Percentiles rank a stretch among this genome's conserved stretches.
Conservation (phyloP, 2,329 filamentous ascomycete genomes). For the Trichoderma gracile region DNA sequence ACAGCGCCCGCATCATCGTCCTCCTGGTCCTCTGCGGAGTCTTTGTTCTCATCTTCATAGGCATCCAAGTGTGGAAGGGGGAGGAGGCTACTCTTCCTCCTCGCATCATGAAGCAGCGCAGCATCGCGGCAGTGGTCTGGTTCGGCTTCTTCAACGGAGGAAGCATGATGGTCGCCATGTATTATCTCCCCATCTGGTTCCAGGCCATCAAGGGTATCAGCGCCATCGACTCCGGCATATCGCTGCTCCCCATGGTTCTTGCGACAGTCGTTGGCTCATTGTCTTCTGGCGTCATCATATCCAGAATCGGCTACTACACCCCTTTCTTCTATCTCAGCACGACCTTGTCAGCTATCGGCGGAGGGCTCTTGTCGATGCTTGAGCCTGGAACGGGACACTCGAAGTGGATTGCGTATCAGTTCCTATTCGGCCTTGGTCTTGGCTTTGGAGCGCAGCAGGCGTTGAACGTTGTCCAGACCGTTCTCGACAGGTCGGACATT, state of each 20-base stretch:
- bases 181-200: constrained; percentile 55
- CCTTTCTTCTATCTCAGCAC: constrained; percentile 42
- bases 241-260: constrained; percentile 35
- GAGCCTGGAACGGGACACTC: constrained; percentile 27
- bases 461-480: constrained; percentile 48
- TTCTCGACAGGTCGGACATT: constrained; percentile 46
- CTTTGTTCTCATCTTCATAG: constrained; percentile 36
- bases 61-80: constrained; percentile 37
- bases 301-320: constrained; percentile 44
- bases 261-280: constrained; percentile 35
- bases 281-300: constrained; percentile 34
- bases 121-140: neutral
- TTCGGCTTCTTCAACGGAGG: constrained; percentile 15
- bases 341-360: constrained; percentile 39
- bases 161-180: constrained; percentile 31
- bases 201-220: constrained; percentile 45
- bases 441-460: constrained; percentile 49
- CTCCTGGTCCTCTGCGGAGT: constrained; percentile 41
- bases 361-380: constrained; percentile 46
- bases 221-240: constrained; percentile 36
- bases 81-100: constrained; percentile 45
- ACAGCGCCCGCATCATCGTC: constrained; percentile 37
- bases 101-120: constrained; percentile 41
- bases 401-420: constrained; percentile 38
- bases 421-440: constrained; percentile 46